These are phyloP conservation scores for Aspergillus pseudoglaucus DNA, from an alignment of 2,329 filamentous ascomycete species.

Conservation along the genomic window DNA sequence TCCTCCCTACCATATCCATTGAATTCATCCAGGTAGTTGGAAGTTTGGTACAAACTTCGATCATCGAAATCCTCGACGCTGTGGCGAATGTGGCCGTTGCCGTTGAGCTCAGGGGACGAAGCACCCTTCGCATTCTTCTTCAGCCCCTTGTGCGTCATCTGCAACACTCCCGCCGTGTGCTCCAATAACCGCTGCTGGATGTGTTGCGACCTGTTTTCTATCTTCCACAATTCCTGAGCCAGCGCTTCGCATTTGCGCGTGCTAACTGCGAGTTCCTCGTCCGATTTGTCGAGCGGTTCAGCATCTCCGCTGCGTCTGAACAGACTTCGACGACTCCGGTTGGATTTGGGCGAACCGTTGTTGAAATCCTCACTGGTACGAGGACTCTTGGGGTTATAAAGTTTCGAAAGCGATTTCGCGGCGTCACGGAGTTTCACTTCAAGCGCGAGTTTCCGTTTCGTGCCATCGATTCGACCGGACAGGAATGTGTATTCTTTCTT, in stretches of 20 bases:
- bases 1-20: conserved; percentile 19
- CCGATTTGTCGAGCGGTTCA: conserved; percentile 48
- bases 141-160: conserved; percentile 77
- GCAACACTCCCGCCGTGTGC: conserved; percentile 87
- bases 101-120: conserved; percentile 70
- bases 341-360: conserved; percentile 40
- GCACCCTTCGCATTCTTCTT: conserved; percentile 57
- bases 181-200: conserved; percentile 71
- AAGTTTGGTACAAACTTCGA: conserved; percentile 62
- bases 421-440: conserved; percentile 95
- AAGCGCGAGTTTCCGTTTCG: conserved; percentile 74
- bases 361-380: conserved; percentile 40
- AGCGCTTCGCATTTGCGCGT: conserved; percentile 81
- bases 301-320: conserved; percentile 39
- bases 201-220: conserved; percentile 70
- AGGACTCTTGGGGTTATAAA: conserved; percentile 64
- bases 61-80: conserved; percentile 68
- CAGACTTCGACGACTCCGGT: conserved; percentile 48
- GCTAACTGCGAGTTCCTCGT: conserved; percentile 66
- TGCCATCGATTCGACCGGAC: conserved; percentile 69
- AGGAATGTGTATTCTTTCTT: conserved; percentile 79
- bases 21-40: conserved; percentile 57
- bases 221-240: conserved; percentile 67
- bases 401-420: conserved; percentile 72
- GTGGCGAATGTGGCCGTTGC: conserved; percentile 47